These are phyloP conservation scores for Trichoderma asperelloides DNA, from an alignment of 495 filamentous ascomycete species.

Conservation along the genomic window DNA sequence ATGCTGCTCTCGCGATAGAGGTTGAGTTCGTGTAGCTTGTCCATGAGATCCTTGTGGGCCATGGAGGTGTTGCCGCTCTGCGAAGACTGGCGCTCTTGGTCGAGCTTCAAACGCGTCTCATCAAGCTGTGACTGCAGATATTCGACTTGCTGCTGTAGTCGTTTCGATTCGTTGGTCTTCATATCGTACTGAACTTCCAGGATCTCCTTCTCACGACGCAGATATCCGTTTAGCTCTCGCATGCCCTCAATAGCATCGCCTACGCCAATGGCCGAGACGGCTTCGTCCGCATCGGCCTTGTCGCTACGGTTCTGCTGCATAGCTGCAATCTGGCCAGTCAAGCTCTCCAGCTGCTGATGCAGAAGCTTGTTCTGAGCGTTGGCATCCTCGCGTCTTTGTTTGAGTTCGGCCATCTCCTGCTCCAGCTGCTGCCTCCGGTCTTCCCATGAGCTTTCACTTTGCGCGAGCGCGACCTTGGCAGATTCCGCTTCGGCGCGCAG, in stretches of 20 bases:
- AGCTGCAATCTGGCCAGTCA: slow-evolving; percentile 64
- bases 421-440: slow-evolving; percentile 74
- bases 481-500: slow-evolving; percentile 72
- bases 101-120: slow-evolving; percentile 73
- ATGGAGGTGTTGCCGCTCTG: slow-evolving; percentile 60
- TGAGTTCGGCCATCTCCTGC: slow-evolving; percentile 69
- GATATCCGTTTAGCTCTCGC: slow-evolving; percentile 78
- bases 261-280: slow-evolving; percentile 26
- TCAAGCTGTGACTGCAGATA: slow-evolving; percentile 81
- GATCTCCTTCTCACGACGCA: slow-evolving; percentile 96
- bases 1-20: slow-evolving; percentile 87
- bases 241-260: slow-evolving; percentile 58
- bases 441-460: slow-evolving; percentile 80
- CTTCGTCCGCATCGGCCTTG: slow-evolving; percentile 36
- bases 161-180: slow-evolving; percentile 73
- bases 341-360: slow-evolving; percentile 77
- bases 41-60: slow-evolving; percentile 79
- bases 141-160: slow-evolving; percentile 81
- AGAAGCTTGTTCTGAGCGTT: slow-evolving; percentile 79
- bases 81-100: slow-evolving; percentile 73
- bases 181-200: slow-evolving; percentile 90
- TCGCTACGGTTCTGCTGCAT: slow-evolving; percentile 63
- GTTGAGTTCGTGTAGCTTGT: slow-evolving; percentile 90
- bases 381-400: slow-evolving; percentile 68
- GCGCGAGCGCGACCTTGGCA: slow-evolving; percentile 61